Evolutionary conservation across 148 eudicot genomes (phyloP).

Genomic region (Rhododendron williamsianum): DNA sequence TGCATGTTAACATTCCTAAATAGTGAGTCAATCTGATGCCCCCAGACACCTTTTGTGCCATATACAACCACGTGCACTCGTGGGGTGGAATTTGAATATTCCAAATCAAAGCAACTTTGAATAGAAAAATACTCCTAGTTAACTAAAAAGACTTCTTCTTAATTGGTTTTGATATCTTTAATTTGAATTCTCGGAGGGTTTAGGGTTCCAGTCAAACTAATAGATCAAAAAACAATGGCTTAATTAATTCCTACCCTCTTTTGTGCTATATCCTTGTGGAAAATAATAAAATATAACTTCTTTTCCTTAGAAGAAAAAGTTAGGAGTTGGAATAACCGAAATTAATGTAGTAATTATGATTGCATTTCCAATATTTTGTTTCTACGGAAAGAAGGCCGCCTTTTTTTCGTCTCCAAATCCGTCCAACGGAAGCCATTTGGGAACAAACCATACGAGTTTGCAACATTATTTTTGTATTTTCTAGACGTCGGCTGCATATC

Average conservation of each 20-base stretch:
- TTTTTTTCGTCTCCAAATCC: not conserved
- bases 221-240: not conserved
- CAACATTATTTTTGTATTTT: too few species aligned
- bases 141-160: not conserved
- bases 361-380: not conserved
- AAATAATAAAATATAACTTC: not conserved
- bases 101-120: slow-evolving; percentile 1
- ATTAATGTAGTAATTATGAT: too few species aligned
- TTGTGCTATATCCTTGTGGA: not conserved
- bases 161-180: not conserved
- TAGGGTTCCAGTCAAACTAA: not conserved
- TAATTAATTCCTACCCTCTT: not conserved
- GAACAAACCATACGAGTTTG: not conserved
- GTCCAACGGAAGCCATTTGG: not conserved
- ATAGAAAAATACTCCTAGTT: not conserved
- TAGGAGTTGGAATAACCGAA: too few species aligned
- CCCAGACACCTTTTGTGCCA: not conserved
- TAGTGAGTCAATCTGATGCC: not conserved
- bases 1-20: not conserved
- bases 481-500: too few species aligned
- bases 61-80: not conserved
- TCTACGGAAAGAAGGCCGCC: too few species aligned
- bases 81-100: slow-evolving; percentile 6
- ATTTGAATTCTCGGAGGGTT: not conserved
- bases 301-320: too few species aligned